Conservation (phyloP, 2,329 filamentous ascomycete species). For the Hypoxylon sp. region DNA sequence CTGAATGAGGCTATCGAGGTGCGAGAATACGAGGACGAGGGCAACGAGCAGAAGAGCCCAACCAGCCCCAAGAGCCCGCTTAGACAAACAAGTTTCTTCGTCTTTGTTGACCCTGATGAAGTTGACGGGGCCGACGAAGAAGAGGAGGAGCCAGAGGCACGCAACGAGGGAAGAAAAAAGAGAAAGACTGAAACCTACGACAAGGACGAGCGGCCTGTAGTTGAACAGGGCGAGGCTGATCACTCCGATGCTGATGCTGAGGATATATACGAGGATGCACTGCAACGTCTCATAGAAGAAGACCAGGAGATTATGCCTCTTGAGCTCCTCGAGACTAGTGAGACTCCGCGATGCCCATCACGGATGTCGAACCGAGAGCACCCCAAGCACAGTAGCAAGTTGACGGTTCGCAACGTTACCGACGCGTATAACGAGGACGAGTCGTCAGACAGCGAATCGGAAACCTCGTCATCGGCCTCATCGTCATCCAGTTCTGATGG, state of each 20-base stretch:
- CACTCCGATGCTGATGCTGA: not conserved
- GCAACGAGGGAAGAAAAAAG: not conserved
- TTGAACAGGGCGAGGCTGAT: not conserved
- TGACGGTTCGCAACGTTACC: constrained; percentile 29
- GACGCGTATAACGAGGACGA: constrained; percentile 16
- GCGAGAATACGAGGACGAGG: constrained; percentile 1
- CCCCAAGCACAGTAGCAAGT: constrained; percentile 7
- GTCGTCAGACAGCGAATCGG: constrained; percentile 18
- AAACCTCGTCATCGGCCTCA: not conserved
- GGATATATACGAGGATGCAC: constrained; percentile 5
- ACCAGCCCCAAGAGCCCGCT: constrained; percentile 34
- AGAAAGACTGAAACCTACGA: not conserved
- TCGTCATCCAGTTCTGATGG: constrained; percentile 22
- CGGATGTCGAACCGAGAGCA: constrained; percentile 2
- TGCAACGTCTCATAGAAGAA: constrained; percentile 12
- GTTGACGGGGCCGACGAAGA: not conserved
- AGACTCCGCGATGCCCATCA: not conserved
- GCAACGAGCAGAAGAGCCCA: constrained; percentile 8
- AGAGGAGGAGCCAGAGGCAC: constrained; percentile 15
- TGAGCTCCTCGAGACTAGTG: not conserved
- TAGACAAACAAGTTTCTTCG: constrained; percentile 32
- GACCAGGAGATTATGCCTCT: constrained; percentile 24
- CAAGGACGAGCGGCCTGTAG: not conserved
- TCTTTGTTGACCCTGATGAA: constrained; percentile 30
- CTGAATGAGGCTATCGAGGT: constrained; percentile 28